Evolutionary conservation across 306 rosid species (phyloP).

Genomic region (Urtica urens): DNA sequence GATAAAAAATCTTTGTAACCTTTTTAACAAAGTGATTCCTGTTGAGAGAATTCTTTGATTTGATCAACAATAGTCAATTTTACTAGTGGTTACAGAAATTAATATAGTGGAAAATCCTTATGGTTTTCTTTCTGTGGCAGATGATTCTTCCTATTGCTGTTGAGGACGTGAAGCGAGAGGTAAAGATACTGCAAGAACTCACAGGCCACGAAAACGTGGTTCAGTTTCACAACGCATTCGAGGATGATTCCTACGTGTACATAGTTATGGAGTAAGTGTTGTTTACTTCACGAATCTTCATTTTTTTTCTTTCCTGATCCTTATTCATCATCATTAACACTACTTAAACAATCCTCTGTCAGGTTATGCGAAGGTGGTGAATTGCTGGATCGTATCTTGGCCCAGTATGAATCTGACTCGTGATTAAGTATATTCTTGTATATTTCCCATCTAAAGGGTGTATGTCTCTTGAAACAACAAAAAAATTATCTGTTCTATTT

Average conservation of each 20-base stretch:
- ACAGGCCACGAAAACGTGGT: slow-evolving; percentile 97
- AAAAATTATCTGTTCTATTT: too few species aligned
- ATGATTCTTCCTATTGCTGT: slow-evolving; percentile 97
- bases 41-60: too few species aligned
- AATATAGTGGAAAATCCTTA: too few species aligned
- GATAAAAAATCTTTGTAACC: too few species aligned
- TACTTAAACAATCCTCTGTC: slow-evolving; percentile 8
- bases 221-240: slow-evolving; percentile 70
- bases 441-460: slow-evolving; percentile 4
- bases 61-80: too few species aligned
- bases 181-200: slow-evolving; percentile 75
- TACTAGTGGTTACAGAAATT: too few species aligned
- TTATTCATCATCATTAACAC: background rate
- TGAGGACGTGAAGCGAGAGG: slow-evolving; percentile 97
- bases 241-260: slow-evolving; percentile 85
- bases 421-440: slow-evolving; percentile 7
- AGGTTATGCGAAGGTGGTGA: slow-evolving; percentile 99
- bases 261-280: slow-evolving; percentile 96
- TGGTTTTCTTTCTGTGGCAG: slow-evolving; percentile 40
- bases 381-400: slow-evolving; percentile 84
- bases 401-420: slow-evolving; percentile 57
- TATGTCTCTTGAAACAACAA: slow-evolving; percentile 4
- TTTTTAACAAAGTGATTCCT: too few species aligned
- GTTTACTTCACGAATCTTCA: slow-evolving; percentile 11
- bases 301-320: slow-evolving; percentile 4